Evolutionary conservation across 306 rosid genomes (phyloP).

Genomic region (Dalbergia cultrata): DNA sequence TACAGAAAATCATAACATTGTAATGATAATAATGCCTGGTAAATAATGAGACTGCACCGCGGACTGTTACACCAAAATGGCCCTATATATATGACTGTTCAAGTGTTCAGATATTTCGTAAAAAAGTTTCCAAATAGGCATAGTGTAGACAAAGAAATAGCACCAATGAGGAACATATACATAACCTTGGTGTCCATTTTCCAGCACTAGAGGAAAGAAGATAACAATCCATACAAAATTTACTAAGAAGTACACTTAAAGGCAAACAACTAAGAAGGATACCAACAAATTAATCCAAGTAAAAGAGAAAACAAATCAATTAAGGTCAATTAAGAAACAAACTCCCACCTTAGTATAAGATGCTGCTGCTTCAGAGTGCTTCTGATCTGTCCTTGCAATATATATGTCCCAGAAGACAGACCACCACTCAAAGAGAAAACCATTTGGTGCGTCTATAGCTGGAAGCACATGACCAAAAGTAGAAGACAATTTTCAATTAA

Average conservation of each 20-base stretch:
- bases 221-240: constrained; percentile 4
- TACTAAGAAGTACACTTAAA: background rate
- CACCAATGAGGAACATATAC: background rate
- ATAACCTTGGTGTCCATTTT: constrained; percentile 24
- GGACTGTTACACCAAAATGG: background rate
- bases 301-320: background rate
- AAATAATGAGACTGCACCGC: constrained; percentile 4
- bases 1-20: background rate
- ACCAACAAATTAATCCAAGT: constrained; percentile 4
- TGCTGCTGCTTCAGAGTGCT: constrained; percentile 73
- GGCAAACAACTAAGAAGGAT: constrained; percentile 6
- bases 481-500: constrained; percentile 29
- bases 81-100: background rate
- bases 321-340: constrained; percentile 12
- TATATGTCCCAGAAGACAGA: constrained; percentile 84
- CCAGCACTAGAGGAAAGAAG: constrained; percentile 24
- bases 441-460: constrained; percentile 80
- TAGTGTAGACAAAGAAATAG: constrained; percentile 17
- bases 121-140: background rate
- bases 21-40: background rate
- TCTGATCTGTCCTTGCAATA: constrained; percentile 62
- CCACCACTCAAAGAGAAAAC: constrained; percentile 96
- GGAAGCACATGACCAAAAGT: constrained; percentile 41
- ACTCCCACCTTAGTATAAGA: constrained; percentile 65
- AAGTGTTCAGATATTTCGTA: background rate